Evolutionary conservation across 257 asterid species (phyloP), one percentile per base, ranked within the genome.

Genomic region (Solanum rostratum): DNA sequence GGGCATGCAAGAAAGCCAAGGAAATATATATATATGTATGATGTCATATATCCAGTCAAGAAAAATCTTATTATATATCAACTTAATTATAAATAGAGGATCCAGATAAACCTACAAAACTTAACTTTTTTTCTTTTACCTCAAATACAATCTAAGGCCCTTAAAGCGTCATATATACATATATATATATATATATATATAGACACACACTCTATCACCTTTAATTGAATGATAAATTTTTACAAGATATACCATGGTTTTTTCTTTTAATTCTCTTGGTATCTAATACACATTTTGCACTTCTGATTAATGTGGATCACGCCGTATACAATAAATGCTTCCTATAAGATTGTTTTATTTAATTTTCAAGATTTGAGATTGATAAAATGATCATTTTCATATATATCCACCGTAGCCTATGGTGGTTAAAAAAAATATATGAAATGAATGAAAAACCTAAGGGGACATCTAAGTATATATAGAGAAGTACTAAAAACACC

Each of bases 331-430:
- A 7, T 0, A 57, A 57, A 0, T 0, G 29, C 1, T 55, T 20
- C 4, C 1, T 55, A 4, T 59, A 3, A 59, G 15, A n/a, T 59
- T 9, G n/a, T 55, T 10, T n/a, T 1, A 19, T 0, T 57, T n/a
- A 20, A 57, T 10, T 57, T 4, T 57, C 7, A 59, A 59, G 24
- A 59, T 0, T 59, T 10, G 16, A 59, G 0, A 2, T 27, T 9
- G 3, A 20, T 1, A 12, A 0, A 60, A 1, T 2, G 2, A 0
- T 60, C 0, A 3, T 13, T 63, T 0, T 29, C 11, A 0, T 29
- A n/a, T n/a, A n/a, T n/a, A n/a, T 5, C 18, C 12, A 13, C 5
- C 73, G 1, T 65, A 65, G 15, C 6, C 3, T 66, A 30, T 16
- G 46, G 1, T 8, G 14, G 24, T 30, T 3, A 3, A 66, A 33